These are phyloP conservation scores for Sordaria brevicollis DNA, from an alignment of 495 filamentous ascomycete species.

Conservation along the genomic window DNA sequence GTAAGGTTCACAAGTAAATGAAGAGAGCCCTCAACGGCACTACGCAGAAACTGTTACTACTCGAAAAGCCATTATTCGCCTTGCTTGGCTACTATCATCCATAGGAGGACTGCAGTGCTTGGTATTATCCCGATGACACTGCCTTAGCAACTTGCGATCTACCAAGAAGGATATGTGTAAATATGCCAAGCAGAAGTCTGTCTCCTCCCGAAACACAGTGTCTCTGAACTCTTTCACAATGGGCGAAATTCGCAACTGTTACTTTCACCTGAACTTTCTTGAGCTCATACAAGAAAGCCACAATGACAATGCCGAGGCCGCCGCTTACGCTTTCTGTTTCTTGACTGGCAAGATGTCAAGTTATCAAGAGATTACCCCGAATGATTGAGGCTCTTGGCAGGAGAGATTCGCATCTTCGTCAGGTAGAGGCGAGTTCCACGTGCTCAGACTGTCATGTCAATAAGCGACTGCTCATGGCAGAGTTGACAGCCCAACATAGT, in stretches of 20 bases:
- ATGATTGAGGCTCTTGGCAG: background rate
- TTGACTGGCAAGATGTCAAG: background rate
- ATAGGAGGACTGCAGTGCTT: background rate
- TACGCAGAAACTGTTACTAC: background rate
- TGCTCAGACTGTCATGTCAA: background rate
- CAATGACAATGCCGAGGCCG: background rate
- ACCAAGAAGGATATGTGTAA: background rate
- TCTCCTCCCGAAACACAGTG: background rate
- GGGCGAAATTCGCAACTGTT: background rate
- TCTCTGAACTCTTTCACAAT: background rate
- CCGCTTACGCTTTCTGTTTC: background rate
- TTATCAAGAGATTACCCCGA: background rate
- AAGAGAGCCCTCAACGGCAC: background rate
- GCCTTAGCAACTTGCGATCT: background rate
- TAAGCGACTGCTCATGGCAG: background rate
- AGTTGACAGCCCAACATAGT: background rate
- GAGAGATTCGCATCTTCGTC: background rate
- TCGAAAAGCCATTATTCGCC: background rate
- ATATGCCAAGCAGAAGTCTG: background rate
- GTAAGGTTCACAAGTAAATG: background rate
- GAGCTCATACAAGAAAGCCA: background rate
- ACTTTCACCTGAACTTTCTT: background rate
- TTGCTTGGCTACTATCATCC: background rate
- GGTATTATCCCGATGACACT: background rate
- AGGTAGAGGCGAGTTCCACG: background rate